These are phyloP conservation scores for Eucalyptus cloeziana DNA, from an alignment of 345 rosid genomes.

Conservation along the genomic window DNA sequence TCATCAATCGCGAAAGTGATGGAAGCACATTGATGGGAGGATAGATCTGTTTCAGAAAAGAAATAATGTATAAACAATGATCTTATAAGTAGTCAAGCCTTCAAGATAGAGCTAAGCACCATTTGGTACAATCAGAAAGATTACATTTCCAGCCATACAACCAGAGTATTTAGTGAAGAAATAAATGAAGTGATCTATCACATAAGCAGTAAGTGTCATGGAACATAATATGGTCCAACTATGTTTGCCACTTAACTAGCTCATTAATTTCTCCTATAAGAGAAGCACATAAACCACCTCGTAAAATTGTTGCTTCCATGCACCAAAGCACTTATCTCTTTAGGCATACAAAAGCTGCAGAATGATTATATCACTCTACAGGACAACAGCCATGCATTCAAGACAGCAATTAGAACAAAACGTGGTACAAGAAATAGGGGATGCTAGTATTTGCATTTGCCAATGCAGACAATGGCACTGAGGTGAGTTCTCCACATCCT, in stretches of 20 bases:
- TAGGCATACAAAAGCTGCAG: neutral
- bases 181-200: neutral
- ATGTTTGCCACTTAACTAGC: neutral
- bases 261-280: neutral
- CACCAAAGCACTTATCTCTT: neutral
- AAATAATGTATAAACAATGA: neutral
- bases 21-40: slow-evolving; percentile 98
- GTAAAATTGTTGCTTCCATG: neutral
- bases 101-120: neutral
- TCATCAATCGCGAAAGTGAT: slow-evolving; percentile 92
- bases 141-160: neutral
- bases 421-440: neutral
- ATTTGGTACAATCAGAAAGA: neutral
- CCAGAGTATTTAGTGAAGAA: neutral
- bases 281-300: neutral
- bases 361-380: neutral
- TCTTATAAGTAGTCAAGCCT: neutral
- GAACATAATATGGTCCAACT: neutral
- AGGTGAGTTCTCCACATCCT: neutral
- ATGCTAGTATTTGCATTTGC: neutral
- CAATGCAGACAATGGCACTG: neutral
- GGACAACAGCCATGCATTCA: neutral
- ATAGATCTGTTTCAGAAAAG: slow-evolving; percentile 52
- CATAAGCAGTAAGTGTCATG: neutral
- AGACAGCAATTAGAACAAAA: neutral